Evolutionary conservation across 164 flowering plant genomes (phyloP).

Genomic region (Magnolia kwangsiensis): DNA sequence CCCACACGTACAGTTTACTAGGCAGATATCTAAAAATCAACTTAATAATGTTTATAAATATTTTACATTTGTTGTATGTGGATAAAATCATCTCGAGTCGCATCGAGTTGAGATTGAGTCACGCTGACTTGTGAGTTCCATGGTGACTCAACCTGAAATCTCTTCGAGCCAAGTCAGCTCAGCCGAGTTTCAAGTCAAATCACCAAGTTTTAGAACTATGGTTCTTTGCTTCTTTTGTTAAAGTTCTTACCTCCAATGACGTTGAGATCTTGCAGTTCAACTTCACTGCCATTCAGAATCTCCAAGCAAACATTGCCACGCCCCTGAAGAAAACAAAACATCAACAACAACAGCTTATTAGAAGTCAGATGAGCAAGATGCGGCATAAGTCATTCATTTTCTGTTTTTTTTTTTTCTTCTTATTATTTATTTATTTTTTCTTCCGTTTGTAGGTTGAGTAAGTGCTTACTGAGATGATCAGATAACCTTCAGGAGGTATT

Average conservation of each 20-base stretch:
- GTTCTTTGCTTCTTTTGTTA: not conserved
- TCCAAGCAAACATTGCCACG: conserved; percentile 83
- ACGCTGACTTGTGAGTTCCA: too few species aligned
- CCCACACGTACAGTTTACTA: too few species aligned
- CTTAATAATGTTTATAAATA: too few species aligned
- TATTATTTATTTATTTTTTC: not conserved
- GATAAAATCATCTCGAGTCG: too few species aligned
- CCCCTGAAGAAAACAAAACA: conserved; percentile 31
- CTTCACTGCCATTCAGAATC: conserved; percentile 65
- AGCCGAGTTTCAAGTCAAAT: not conserved
- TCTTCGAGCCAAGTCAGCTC: too few species aligned
- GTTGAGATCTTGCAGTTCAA: conserved; percentile 43
- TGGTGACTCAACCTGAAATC: too few species aligned
- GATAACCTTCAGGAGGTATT: conserved; percentile 69
- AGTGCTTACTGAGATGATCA: conserved; percentile 61
- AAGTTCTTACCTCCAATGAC: conserved; percentile 67
- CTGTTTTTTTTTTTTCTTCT: not conserved
- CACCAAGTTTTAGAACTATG: not conserved
- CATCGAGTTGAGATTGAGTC: too few species aligned
- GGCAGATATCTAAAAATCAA: too few species aligned
- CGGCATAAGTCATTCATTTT: conserved; percentile 1
- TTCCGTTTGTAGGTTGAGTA: not conserved
- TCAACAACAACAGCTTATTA: too few species aligned
- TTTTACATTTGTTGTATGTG: too few species aligned
- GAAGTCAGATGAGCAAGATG: too few species aligned